Evolutionary conservation across 768 basidiomycete species (phyloP).

Genomic region (Suillus variegatus): DNA sequence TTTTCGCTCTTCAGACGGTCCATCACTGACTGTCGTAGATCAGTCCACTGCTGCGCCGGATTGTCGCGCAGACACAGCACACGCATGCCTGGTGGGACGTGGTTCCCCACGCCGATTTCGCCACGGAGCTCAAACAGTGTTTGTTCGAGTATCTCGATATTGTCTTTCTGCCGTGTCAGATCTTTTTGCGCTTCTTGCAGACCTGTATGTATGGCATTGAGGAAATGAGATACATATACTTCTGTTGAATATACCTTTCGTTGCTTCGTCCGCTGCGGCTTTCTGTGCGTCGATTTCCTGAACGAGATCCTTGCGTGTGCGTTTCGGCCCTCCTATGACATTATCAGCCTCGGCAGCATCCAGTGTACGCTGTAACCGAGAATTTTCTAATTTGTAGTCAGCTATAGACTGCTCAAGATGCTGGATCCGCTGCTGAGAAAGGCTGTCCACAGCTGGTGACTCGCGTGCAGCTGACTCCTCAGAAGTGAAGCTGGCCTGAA

Average conservation of each 20-base stretch:
- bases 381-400: slow-evolving; percentile 55
- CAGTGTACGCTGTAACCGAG: slow-evolving; percentile 47
- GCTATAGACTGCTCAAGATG: slow-evolving; percentile 57
- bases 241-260: slow-evolving; percentile 37
- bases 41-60: slow-evolving; percentile 82
- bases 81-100: slow-evolving; percentile 70
- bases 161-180: slow-evolving; percentile 42
- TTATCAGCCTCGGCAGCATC: slow-evolving; percentile 44
- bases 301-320: slow-evolving; percentile 39
- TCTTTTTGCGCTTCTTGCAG: slow-evolving; percentile 42
- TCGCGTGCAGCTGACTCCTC: slow-evolving; percentile 47
- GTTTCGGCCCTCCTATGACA: slow-evolving; percentile 16
- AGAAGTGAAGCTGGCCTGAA: slow-evolving; percentile 61
- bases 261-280: slow-evolving; percentile 36
- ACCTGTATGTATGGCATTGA: slow-evolving; percentile 34
- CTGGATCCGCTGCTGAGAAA: slow-evolving; percentile 45
- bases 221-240: not conserved
- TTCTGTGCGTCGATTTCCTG: slow-evolving; percentile 40
- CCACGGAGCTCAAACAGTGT: slow-evolving; percentile 75
- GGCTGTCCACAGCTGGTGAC: slow-evolving; percentile 26
- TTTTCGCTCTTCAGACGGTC: slow-evolving; percentile 83
- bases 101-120: slow-evolving; percentile 73
- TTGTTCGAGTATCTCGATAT: slow-evolving; percentile 76
- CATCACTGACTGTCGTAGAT: slow-evolving; percentile 72
- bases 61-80: slow-evolving; percentile 74